Conservation (phyloP, 1,284 basidiomycete genomes). For the Rhodotorula sp. region DNA sequence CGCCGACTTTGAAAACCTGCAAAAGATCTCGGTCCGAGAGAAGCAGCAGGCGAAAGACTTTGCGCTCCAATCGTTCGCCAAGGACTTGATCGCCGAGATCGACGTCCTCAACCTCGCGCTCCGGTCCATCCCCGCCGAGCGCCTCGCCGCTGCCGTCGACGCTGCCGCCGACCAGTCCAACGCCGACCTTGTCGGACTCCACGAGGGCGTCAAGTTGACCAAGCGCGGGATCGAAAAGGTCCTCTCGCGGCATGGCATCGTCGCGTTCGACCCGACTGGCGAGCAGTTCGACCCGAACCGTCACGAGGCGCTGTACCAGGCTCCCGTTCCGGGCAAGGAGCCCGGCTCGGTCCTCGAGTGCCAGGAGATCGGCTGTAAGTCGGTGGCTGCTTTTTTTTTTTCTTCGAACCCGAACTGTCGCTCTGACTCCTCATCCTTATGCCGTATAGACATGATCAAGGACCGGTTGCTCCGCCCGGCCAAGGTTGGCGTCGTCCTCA, state of each 20-base stretch:
- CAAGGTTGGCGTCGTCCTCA: constrained; percentile 83
- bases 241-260: constrained; percentile 85
- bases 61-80: constrained; percentile 86
- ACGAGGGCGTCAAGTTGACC: constrained; percentile 87
- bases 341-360: constrained; percentile 88
- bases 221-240: constrained; percentile 85
- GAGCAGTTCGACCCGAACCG: constrained; percentile 90
- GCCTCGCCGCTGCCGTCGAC: constrained; percentile 46
- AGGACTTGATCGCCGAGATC: constrained; percentile 83
- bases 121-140: constrained; percentile 67
- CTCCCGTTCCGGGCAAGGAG: constrained; percentile 78
- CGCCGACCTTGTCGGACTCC: constrained; percentile 65
- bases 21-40: constrained; percentile 83
- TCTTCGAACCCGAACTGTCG: not conserved
- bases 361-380: constrained; percentile 72
- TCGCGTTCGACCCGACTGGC: constrained; percentile 84
- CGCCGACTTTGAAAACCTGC: constrained; percentile 93
- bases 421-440: not conserved
- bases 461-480: constrained; percentile 88
- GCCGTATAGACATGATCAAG: constrained; percentile 67
- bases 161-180: constrained; percentile 51
- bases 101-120: constrained; percentile 89
- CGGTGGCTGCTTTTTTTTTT: not conserved
- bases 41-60: constrained; percentile 89
- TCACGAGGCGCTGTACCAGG: constrained; percentile 94